Evolutionary conservation across 352 stramenopile species (phyloP), one percentile per base, ranked within the genome.

Genomic region (Globisporangium solare): DNA sequence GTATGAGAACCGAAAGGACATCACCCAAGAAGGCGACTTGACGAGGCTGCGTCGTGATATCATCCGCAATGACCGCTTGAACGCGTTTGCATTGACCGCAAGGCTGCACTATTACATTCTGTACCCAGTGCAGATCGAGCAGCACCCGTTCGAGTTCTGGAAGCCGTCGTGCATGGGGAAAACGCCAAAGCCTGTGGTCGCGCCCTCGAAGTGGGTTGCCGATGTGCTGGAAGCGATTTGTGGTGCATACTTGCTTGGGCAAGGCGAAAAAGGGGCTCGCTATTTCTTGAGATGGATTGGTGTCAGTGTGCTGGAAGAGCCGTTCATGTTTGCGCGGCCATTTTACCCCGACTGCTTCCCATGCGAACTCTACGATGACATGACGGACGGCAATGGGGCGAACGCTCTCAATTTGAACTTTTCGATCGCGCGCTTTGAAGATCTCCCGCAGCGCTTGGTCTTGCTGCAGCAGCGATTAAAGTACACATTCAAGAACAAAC

Each of bases 91-190:
- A 14, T 51, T 92, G 17, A 55, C 67, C 0, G 67, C 70, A 17
- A 55, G 69, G 0, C 58, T 95, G 8, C 83, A 95, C 21, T 77
- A 87, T 47, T 92, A 88, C 55, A 93, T 95, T 31, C 53, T 89
- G 58, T 86, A 92, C 49, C 85, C 85, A 6, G 71, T 73, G 8
- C 74, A 82, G 65, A 75, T 95, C 18, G 85, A 95, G 51, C 80
- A 92, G 58, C 79, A 91, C 47, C 85, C 85, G 48, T 93, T 93
- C 56, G 67, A 83, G 51, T 89, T 67, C 51, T 95, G 85, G 85
- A 95, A 91, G 45, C 85, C 85, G 31, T 93, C 83, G n/a, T 95
- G 83, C 39, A 91, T 93, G 81, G 85, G 85, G 1, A 79, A 79
- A 56, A 91, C 85, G 1, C 85, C 85, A 13, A 74, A 92, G 47